Base-by-base conservation (phyloP, 768 basidiomycete genomes). In the Suillus discolor region DNA sequence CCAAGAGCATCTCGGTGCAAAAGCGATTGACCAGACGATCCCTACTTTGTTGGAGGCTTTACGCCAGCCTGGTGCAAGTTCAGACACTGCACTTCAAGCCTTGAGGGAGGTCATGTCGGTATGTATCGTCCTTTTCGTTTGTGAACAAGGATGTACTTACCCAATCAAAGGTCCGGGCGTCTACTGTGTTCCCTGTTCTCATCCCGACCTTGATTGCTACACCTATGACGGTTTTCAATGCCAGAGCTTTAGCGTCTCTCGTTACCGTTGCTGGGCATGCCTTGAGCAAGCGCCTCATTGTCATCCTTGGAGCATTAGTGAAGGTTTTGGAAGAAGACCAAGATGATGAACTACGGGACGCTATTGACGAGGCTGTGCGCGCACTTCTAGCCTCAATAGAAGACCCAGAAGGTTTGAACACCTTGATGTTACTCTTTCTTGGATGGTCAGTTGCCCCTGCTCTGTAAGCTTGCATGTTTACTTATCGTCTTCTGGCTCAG, bases 161-260 rank as follows among this genome's bases (percentile, higher is more conserved):
- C 39, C 54, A 49, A 66, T 63, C 44, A 55, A 74, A 96, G 92
- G 93, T 98, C 70, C 94, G 96, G 45, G 94, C 97, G 16, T 85
- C 90, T 47, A 95, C 93, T 12, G 96, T 99, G 45, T 99, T 99
- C 93, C 97, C 97, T 0, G 93, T 98, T 23, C 82, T 99, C 64
- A 94, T 99, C 65, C 97, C 96, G 0, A 97, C 96, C 1, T 81
- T 99, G 66, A 96, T 93, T 47, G 87, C 92, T 6, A 86, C 85
- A 8, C 97, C 96, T 0, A 97, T 99, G 87, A 89, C 96, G 4
- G 88, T 91, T 11, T 99, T 98, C 89, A 99, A 99, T 73, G 94
- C 93, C 20, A 89, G 90, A 6, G 97, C 97, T 2, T 81, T 99
- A 12, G 91, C 90, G 3, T 90, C 96, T 0, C 84, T 99, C 45